phyloP scores from a whole-genome alignment of 2,329 filamentous ascomycete genomes.

The Claviceps citrina region DNA sequence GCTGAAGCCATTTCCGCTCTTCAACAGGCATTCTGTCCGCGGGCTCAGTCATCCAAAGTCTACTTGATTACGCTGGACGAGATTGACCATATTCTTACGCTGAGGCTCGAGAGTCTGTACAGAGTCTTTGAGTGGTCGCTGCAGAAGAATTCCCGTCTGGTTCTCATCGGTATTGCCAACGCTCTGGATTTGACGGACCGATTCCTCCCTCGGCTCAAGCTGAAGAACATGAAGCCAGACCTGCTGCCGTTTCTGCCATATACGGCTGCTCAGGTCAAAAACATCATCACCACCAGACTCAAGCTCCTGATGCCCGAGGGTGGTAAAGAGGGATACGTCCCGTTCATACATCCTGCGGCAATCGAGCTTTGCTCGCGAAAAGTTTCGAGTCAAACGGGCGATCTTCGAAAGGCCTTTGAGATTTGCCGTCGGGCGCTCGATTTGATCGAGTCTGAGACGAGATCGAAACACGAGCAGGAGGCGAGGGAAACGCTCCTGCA shows the following conservation, averaged over 20 bases:
- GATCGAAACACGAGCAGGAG: constrained; percentile 53
- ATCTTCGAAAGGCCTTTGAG: constrained; percentile 88
- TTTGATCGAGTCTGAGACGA: constrained; percentile 72
- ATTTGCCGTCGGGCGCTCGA: constrained; percentile 83
- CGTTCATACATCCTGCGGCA: constrained; percentile 85
- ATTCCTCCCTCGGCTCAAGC: constrained; percentile 83
- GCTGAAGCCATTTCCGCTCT: constrained; percentile 53
- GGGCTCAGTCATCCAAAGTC: constrained; percentile 38
- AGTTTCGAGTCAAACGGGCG: constrained; percentile 83
- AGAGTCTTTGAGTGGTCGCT: constrained; percentile 95
- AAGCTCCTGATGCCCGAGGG: constrained; percentile 49
- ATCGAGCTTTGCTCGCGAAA: constrained; percentile 92
- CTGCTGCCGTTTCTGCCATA: constrained; percentile 89
- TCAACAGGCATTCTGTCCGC: constrained; percentile 54
- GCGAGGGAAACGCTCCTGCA: constrained; percentile 40
- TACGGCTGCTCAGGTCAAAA: constrained; percentile 70
- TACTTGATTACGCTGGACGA: constrained; percentile 87
- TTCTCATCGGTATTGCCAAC: constrained; percentile 88
- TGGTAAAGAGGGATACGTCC: constrained; percentile 47
- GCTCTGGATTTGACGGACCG: constrained; percentile 90
- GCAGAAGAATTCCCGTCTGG: constrained; percentile 59
- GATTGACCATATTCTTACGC: constrained; percentile 80
- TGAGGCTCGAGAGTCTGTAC: constrained; percentile 81
- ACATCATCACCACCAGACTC: constrained; percentile 71
- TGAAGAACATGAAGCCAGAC: constrained; percentile 77